Base-by-base conservation (phyloP, 768 basidiomycete genomes). In the Termitomyces sp. region DNA sequence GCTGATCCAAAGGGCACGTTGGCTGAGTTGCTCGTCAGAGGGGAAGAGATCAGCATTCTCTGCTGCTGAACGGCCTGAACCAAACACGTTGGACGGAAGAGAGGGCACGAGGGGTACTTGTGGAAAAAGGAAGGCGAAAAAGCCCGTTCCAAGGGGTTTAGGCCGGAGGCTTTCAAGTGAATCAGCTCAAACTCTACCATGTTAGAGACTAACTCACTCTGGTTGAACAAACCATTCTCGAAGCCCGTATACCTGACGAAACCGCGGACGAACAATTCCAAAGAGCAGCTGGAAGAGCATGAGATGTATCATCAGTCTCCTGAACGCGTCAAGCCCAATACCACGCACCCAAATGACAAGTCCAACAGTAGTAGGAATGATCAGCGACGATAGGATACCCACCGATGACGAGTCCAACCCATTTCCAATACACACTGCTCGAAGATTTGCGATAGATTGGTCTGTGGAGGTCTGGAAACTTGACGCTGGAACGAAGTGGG, bases 191-290 rank as follows among this genome's bases (percentile, higher is more conserved):
- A 44, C n/a, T 50, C 42, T 51, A 52, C 44, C 16, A 20, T n/a
- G n/a, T 22, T 22, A 24, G 6, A 18, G 20, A n/a, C 20, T 53
- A 2, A 78, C 86, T 72, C 68, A 91, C 88, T 82, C 81, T 70
- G 77, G 81, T 48, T 81, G 83, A 16, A 86, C 79, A 69, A 92
- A 92, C 89, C 89, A 92, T 67, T 90, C 88, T 66, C 89, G 75
- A 50, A 87, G 68, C 20, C 75, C 86, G 64, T 91, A 92, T 15
- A 92, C 67, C 73, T 90, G 86, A 57, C 88, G 81, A 65, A 83
- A 86, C 55, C 80, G 83, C 15, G 89, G 88, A 42, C 89, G 78
- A 22, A 89, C 61, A 48, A 86, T 70, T 27, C 86, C 89, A 70
- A 92, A 92, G 46, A 83, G 61, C 49, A 86, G 68, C 89, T 91